Conservation (phyloP, 805 yeast species). For the Saccharomyces kudriavzevii region DNA sequence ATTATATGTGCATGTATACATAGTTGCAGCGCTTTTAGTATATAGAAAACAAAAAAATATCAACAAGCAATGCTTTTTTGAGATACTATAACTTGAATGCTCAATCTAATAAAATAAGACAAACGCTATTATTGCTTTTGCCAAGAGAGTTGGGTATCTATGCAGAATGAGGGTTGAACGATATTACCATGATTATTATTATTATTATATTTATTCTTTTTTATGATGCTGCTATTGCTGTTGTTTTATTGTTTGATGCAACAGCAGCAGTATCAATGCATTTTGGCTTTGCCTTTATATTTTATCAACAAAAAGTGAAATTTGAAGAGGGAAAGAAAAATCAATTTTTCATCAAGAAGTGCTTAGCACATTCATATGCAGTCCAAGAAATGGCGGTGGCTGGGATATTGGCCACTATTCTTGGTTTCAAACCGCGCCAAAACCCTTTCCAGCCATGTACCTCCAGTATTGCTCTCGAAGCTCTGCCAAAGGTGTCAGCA, state of each 20-base stretch:
- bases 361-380: slow-evolving; percentile 92
- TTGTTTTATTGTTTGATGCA: neutral
- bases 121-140: neutral
- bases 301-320: neutral
- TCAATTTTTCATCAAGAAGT: slow-evolving; percentile 21
- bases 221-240: neutral
- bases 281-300: neutral
- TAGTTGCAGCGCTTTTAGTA: neutral
- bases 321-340: neutral
- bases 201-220: neutral
- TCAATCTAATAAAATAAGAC: neutral
- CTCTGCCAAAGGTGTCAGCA: slow-evolving; percentile 61
- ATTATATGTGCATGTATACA: neutral
- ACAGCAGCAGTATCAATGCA: neutral
- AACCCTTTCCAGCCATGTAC: slow-evolving; percentile 62
- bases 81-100: neutral
- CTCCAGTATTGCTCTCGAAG: slow-evolving; percentile 57
- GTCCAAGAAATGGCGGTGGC: slow-evolving; percentile 97
- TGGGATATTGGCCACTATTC: slow-evolving; percentile 88
- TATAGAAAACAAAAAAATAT: neutral
- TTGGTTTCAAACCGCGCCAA: slow-evolving; percentile 77
- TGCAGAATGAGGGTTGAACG: neutral
- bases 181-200: neutral
- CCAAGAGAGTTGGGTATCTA: neutral
- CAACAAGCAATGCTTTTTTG: neutral